A percentile compares a stretch with the other conserved stretches of the same genome.
Conservation (phyloP, 345 rosid species). For the Limnanthes douglasii region DNA sequence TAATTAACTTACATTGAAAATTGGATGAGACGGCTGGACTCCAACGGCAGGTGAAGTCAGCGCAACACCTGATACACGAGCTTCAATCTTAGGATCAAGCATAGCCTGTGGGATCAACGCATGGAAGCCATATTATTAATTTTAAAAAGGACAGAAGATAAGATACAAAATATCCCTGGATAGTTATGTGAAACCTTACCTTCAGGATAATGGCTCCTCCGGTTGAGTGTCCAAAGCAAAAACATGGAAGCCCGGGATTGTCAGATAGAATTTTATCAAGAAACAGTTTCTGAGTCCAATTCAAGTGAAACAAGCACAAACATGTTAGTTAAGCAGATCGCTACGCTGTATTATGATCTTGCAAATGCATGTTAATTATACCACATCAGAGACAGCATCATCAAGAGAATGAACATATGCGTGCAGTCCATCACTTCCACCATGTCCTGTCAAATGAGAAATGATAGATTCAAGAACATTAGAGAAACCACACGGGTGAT, state of each 20-base stretch:
- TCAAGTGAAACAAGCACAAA: neutral
- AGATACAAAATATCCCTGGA: neutral
- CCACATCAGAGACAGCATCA: constrained; percentile 58
- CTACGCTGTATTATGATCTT: no score
- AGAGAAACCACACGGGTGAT: neutral
- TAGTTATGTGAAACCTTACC: constrained; percentile 20
- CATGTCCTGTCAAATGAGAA: constrained; percentile 45
- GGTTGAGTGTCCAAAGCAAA: constrained; percentile 89
- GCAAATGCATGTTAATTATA: constrained; percentile 11
- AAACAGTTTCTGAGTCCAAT: constrained; percentile 41
- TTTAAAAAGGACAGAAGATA: neutral
- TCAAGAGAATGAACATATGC: constrained; percentile 85
- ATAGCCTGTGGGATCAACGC: constrained; percentile 29
- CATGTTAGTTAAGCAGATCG: no score
- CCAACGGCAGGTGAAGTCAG: constrained; percentile 96
- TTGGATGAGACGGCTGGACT: constrained; percentile 90
- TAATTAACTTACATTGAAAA: constrained; percentile 32
- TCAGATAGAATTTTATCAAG: constrained; percentile 50
- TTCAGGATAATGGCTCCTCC: constrained; percentile 84
- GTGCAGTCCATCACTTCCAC: constrained; percentile 92
- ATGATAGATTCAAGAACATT: neutral
- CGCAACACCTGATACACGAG: constrained; percentile 43
- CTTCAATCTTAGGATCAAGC: constrained; percentile 49
- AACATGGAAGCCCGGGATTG: constrained; percentile 66
- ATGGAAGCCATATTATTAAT: neutral